phyloP scores from a whole-genome alignment of 2,329 filamentous ascomycete species.

The Aspergillus phoenicis region DNA sequence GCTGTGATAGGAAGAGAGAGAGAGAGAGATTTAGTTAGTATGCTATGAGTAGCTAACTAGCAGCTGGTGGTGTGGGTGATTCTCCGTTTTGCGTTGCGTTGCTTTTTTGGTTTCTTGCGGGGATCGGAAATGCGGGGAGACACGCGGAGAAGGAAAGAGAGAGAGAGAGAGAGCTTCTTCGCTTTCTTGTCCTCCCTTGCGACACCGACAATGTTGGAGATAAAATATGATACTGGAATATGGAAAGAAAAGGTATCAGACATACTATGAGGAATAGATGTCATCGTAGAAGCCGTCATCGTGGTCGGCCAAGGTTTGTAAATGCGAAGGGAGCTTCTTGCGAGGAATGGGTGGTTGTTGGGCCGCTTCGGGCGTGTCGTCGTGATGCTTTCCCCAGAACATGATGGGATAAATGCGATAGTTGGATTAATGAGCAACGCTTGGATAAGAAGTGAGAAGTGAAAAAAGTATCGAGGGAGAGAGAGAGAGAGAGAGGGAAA shows the following conservation, averaged over 20 bases:
- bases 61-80: background rate
- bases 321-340: slow-evolving; percentile 55
- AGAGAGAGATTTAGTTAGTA: too few relatives aligned
- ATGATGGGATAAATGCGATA: slow-evolving; percentile 14
- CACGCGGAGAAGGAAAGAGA: background rate
- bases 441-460: background rate
- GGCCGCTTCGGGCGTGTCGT: slow-evolving; percentile 24
- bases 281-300: slow-evolving; percentile 77
- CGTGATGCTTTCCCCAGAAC: slow-evolving; percentile 36
- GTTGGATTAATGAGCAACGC: background rate
- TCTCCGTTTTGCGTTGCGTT: background rate
- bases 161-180: too few relatives aligned
- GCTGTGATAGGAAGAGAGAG: slow-evolving; percentile 42
- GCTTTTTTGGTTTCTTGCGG: slow-evolving; percentile 1
- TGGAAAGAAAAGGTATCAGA: slow-evolving; percentile 22
- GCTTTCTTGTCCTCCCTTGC: too few relatives aligned
- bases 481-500: background rate
- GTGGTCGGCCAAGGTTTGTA: slow-evolving; percentile 59
- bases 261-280: slow-evolving; percentile 76
- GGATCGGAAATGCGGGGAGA: background rate
- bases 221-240: too few relatives aligned
- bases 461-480: background rate
- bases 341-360: slow-evolving; percentile 50
- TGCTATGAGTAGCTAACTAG: too few relatives aligned
- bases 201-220: too few relatives aligned